Evolutionary conservation across 805 yeast genomes (phyloP), one percentile per base, ranked within the genome.

Genomic region (Suhomyces sp.): DNA sequence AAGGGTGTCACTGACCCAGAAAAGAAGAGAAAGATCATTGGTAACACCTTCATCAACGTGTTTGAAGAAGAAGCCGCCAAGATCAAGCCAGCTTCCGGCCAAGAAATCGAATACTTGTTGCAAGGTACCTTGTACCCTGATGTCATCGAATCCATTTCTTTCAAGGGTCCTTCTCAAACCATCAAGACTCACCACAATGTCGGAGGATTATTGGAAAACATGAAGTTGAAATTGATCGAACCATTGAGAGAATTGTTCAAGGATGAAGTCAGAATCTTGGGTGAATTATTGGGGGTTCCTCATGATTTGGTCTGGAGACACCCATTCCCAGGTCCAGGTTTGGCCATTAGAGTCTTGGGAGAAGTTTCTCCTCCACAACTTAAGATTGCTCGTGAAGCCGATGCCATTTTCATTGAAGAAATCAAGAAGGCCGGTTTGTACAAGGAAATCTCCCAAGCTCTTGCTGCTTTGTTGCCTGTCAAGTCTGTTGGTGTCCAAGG

Each of bases 301-400:
- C 93, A 87, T 58, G 98, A 93, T 53, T 77, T 93, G 52, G 98
- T 93, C 50, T 91, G 98, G 98, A 87, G 99, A 76, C 99, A 93
- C 63, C 99, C 99, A 39, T 93, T 93, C 95, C 99, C 99, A 54
- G 99, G 99, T 62, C 99, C 99, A 63, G 99, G 99, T 73, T 85
- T 93, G 60, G 99, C 97, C 51, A 93, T 93, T 64, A 83, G 99
- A 70, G 95, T 93, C 38, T 74, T 93, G 31, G 99, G 99, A 52
- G 98, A 91, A 71, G 98, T 93, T 46, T 86, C 96, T 40, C 84
- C 79, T 50, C 80, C 74, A 48, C 98, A 93, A 72, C 93, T 93
- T 39, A 91, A 80, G 58, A 93, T 93, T 59, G 98, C 98, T 28
- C 84, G 98, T 70, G 91, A 88, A 62, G 98, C 99, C 44, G 99